phyloP scores from a whole-genome alignment of 345 rosid genomes.

The Leavenworthia alabamica region DNA sequence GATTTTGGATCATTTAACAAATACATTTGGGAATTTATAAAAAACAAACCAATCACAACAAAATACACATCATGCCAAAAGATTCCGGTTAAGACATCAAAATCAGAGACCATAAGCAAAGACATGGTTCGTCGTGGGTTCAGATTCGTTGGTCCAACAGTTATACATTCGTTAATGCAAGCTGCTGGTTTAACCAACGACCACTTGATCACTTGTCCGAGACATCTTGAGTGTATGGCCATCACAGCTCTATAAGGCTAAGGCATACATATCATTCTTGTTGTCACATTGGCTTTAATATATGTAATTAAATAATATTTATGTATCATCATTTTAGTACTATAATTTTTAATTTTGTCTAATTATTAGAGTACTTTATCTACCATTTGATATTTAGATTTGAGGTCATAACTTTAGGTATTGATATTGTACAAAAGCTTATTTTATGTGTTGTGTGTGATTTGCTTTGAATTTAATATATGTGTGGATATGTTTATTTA shows the following conservation, averaged over 20 bases:
- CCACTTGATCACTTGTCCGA: slow-evolving; percentile 59
- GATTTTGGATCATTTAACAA: slow-evolving; percentile 49
- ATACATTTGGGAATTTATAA: slow-evolving; percentile 59
- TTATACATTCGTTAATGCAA: slow-evolving; percentile 62
- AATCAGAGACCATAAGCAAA: slow-evolving; percentile 61
- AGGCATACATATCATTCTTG: neutral
- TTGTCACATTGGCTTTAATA: slow-evolving; percentile 13
- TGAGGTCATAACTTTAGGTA: slow-evolving; percentile 29
- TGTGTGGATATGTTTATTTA: neutral
- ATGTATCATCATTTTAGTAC: neutral
- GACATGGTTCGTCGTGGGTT: slow-evolving; percentile 64
- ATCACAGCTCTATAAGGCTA: slow-evolving; percentile 29
- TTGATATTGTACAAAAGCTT: slow-evolving; percentile 22
- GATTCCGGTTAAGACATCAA: slow-evolving; percentile 62
- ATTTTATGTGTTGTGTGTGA: slow-evolving; percentile 6
- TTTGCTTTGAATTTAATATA: slow-evolving; percentile 11
- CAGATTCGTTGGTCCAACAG: slow-evolving; percentile 58
- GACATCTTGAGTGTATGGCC: slow-evolving; percentile 42
- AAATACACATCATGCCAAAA: slow-evolving; percentile 47
- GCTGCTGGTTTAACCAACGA: slow-evolving; percentile 58
- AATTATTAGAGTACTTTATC: slow-evolving; percentile 3
- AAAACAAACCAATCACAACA: slow-evolving; percentile 37
- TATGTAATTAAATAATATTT: slow-evolving; percentile 9
- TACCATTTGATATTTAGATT: slow-evolving; percentile 30
- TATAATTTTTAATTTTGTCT: neutral